phyloP scores from a whole-genome alignment of 371 early-diverging fungal species.

The Batrachochytrium dendrobatidis region DNA sequence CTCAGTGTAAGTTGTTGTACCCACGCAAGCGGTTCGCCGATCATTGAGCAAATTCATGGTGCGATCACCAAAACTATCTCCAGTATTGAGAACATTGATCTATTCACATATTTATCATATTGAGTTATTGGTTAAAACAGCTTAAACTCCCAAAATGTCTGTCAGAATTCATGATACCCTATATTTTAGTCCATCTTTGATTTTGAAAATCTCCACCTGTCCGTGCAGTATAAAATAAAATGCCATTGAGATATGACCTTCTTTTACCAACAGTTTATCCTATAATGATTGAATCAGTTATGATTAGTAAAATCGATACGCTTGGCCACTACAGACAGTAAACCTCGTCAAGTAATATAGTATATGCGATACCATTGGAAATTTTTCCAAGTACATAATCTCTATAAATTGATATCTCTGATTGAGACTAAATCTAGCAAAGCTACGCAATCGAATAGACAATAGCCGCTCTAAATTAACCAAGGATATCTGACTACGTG shows the following conservation, averaged over 20 bases:
- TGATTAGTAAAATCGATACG: too few species aligned
- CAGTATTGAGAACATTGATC: constrained; percentile 21
- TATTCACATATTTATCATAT: not conserved
- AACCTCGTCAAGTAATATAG: not conserved
- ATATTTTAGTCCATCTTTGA: constrained; percentile 5
- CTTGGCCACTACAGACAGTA: not conserved
- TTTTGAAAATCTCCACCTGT: constrained; percentile 16
- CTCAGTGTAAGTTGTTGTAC: constrained; percentile 9
- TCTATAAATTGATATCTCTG: not conserved
- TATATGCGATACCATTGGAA: constrained; percentile 2
- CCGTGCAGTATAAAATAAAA: constrained; percentile 25
- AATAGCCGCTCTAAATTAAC: too few species aligned
- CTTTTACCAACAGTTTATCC: not conserved
- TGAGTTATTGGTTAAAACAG: not conserved
- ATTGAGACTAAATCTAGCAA: not conserved
- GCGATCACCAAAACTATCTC: constrained; percentile 19
- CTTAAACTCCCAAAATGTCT: too few species aligned
- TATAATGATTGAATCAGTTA: constrained; percentile 1
- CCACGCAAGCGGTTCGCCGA: constrained; percentile 14
- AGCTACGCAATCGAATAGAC: not conserved
- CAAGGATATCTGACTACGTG: too few species aligned
- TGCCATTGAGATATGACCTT: not conserved
- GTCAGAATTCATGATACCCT: too few species aligned
- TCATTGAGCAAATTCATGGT: constrained; percentile 1
- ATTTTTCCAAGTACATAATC: constrained; percentile 1